Percentiles rank a stretch among this genome's conserved stretches.
These are phyloP conservation scores for Trametes gibbosa DNA, from an alignment of 768 basidiomycete genomes.

Conservation along the genomic window DNA sequence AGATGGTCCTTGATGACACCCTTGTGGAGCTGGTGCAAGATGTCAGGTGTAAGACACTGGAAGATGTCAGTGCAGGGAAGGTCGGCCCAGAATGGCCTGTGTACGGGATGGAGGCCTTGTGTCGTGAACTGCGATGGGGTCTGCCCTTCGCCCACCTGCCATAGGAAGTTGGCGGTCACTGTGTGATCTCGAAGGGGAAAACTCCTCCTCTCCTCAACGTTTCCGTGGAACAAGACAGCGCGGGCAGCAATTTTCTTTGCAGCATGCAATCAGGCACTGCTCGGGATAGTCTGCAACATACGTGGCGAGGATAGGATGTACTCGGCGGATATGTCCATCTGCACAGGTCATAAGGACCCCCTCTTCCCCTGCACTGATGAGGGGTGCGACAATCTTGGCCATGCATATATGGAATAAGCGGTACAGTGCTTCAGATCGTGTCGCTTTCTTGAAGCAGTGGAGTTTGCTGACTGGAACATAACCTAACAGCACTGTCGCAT, in stretches of 20 bases:
- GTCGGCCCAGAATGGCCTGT: conserved; percentile 6
- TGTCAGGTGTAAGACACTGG: too few species aligned
- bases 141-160: neutral
- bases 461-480: conserved; percentile 32
- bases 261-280: conserved; percentile 37
- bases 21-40: too few species aligned
- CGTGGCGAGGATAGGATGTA: conserved; percentile 39
- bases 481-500: conserved; percentile 23
- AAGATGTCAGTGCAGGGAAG: too few species aligned
- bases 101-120: conserved; percentile 10
- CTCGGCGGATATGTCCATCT: conserved; percentile 32
- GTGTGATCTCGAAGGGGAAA: neutral
- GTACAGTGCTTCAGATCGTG: conserved; percentile 21
- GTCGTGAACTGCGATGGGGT: neutral
- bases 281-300: conserved; percentile 44
- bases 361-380: conserved; percentile 28
- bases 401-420: conserved; percentile 39
- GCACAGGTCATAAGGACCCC: conserved; percentile 37
- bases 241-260: conserved; percentile 26
- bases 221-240: conserved; percentile 24
- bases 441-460: conserved; percentile 18
- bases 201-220: conserved; percentile 13
- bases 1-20: too few species aligned
- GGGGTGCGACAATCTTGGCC: conserved; percentile 30
- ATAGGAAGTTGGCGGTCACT: too few species aligned